Percentiles rank a stretch among this genome's conserved stretches.
Evolutionary conservation across 257 asterid genomes (phyloP).

Genomic region (Solanum chiquidenum): DNA sequence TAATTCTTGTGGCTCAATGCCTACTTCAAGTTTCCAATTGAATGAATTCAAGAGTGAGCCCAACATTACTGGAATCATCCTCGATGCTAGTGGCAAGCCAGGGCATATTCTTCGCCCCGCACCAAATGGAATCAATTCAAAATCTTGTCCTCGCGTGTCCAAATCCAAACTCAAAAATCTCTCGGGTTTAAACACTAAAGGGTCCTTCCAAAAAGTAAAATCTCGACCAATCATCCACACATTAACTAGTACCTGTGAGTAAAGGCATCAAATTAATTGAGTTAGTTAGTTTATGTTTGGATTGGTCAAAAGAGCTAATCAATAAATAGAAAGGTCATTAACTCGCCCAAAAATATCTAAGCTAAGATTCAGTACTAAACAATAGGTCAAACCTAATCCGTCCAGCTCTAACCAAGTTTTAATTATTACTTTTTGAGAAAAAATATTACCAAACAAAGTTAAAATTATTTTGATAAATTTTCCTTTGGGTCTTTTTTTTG

Average conservation of each 20-base stretch:
- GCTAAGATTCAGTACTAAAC: not conserved
- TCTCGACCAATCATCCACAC: constrained; percentile 22
- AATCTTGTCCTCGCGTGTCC: not conserved
- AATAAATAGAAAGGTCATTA: not conserved
- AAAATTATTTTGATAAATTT: not conserved
- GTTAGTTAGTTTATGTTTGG: not conserved
- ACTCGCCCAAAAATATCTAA: not conserved
- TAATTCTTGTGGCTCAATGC: not conserved
- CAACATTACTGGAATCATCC: not conserved
- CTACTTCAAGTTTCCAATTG: not conserved
- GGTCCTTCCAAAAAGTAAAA: constrained; percentile 8
- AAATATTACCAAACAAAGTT: too few relatives aligned
- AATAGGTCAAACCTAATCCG: not conserved
- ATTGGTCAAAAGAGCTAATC: not conserved
- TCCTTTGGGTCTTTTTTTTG: not conserved
- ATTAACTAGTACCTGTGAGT: constrained; percentile 4
- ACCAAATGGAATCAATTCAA: constrained; percentile 3
- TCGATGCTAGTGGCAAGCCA: not conserved
- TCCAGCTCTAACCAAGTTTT: not conserved
- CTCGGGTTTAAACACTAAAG: constrained; percentile 14
- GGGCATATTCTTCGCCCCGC: constrained; percentile 2
- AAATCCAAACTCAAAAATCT: not conserved
- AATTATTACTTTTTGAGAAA: not conserved
- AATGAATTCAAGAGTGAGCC: constrained; percentile 2
- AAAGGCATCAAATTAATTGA: not conserved